Base-by-base conservation (phyloP, 2,329 filamentous ascomycete genomes). In the Trichoderma breve region DNA sequence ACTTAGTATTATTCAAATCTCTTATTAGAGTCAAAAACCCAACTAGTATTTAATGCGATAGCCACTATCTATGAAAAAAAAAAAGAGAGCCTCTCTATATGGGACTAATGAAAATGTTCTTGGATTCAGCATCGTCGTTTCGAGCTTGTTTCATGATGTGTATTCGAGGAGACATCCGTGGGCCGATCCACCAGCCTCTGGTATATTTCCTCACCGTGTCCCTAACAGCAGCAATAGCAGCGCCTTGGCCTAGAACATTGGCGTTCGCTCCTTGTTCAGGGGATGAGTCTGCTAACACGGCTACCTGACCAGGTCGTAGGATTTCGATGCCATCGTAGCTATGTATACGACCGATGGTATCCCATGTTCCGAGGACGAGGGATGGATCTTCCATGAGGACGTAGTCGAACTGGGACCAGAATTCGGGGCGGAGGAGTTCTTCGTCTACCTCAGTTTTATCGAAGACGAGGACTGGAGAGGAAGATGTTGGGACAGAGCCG, bases 371-470 rank as follows among this genome's bases (percentile, higher is more conserved):
- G 67, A 85, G 81, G 1, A 84, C 82, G 63, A 81, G 82, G 14
- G 75, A 77, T 1, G 85, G 83, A 62, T 88, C 84, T 76, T 90
- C 89, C 64, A 86, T 83, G 4, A 92, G 83, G 4, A 86, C 83
- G 76, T 91, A 92, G 79, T 91, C 89, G 74, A 92, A 90, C 55
- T 81, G 80, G n/a, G 82, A 79, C 90, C 90, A 92, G 78, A 92
- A 92, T 18, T 76, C 78, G 0, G 86, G 84, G 72, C 81, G 81
- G 0, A 79, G 77, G 12, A 91, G 81, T 11, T 78, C 76, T 0
- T 74, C 74, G 14, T 79, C 76, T 71, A 88, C 82, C 78, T 92
- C 90, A 0, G 89, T 91, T 81, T 91, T 92, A 80, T 92, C 90
- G 73, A 91, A 88, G 58, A 83, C 74, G 8, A 81, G 75, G 9